These are phyloP conservation scores for Diaporthe eres DNA, from an alignment of 2,329 filamentous ascomycete genomes.

Conservation along the genomic window DNA sequence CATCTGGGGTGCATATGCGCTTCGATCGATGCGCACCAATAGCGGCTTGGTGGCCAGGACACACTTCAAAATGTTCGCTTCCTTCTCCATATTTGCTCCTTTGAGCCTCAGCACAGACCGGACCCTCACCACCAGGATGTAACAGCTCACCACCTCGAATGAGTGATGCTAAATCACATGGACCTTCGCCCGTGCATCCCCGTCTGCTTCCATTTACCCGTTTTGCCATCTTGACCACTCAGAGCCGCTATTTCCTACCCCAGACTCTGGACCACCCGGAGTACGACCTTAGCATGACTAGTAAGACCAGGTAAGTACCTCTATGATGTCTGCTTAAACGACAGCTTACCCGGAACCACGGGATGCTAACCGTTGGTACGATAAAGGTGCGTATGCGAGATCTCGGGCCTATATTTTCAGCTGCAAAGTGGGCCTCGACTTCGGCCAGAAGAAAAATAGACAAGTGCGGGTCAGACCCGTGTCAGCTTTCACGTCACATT, in stretches of 20 bases:
- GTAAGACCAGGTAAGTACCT: conserved; percentile 16
- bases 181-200: conserved; percentile 12
- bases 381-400: conserved; percentile 14
- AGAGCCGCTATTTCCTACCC: neutral
- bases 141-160: conserved; percentile 15
- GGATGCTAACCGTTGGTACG: conserved; percentile 28
- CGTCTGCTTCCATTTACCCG: conserved; percentile 7
- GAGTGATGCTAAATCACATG: conserved; percentile 19
- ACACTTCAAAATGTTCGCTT: neutral
- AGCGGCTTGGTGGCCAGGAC: conserved; percentile 14
- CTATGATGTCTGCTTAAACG: neutral
- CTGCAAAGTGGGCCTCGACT: conserved; percentile 19
- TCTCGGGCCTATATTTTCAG: conserved; percentile 9
- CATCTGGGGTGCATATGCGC: conserved; percentile 40
- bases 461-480: conserved; percentile 15
- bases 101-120: conserved; percentile 28
- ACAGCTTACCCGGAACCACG: conserved; percentile 20
- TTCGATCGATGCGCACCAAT: conserved; percentile 40
- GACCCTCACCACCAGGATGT: conserved; percentile 25
- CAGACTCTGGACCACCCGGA: conserved; percentile 18
- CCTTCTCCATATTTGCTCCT: conserved; percentile 11
- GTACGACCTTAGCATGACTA: conserved; percentile 30
- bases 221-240: conserved; percentile 22
- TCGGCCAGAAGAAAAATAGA: neutral
- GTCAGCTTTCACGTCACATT: conserved; percentile 7